These are phyloP conservation scores for Yamadazyma takamatsuzukensis DNA, from an alignment of 805 yeast genomes.

Conservation along the genomic window DNA sequence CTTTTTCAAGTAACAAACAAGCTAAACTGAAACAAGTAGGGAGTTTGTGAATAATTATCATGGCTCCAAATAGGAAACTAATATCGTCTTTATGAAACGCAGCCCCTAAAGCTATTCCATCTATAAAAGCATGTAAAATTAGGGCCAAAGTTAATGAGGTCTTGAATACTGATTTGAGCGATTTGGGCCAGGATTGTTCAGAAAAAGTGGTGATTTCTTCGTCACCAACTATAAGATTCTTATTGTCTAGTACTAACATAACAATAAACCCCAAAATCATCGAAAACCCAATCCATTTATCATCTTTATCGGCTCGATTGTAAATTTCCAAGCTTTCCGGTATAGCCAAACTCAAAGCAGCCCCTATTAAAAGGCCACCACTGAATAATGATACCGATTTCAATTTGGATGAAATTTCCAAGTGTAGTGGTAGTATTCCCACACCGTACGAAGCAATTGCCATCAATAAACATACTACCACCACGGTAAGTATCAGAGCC, in stretches of 20 bases:
- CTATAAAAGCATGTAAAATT: conserved; percentile 63
- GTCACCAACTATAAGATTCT: neutral
- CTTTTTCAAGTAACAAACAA: conserved; percentile 46
- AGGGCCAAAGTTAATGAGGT: conserved; percentile 59
- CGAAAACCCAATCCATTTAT: conserved; percentile 11
- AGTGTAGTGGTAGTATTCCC: conserved; percentile 10
- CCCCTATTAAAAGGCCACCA: conserved; percentile 12
- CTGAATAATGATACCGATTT: conserved; percentile 7
- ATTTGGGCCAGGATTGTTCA: neutral
- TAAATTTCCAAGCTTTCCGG: conserved; percentile 13
- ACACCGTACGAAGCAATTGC: conserved; percentile 10
- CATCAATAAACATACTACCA: conserved; percentile 11
- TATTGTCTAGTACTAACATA: conserved; percentile 1
- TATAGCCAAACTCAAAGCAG: conserved; percentile 12
- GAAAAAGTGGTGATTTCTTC: neutral
- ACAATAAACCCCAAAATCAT: conserved; percentile 10
- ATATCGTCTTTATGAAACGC: conserved; percentile 39
- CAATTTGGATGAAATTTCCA: conserved; percentile 7
- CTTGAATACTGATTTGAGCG: conserved; percentile 23
- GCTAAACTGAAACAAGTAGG: conserved; percentile 72
- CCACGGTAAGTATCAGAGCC: conserved; percentile 6
- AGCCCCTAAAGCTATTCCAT: conserved; percentile 71
- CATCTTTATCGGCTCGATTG: conserved; percentile 2
- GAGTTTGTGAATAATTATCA: conserved; percentile 66
- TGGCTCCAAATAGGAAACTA: conserved; percentile 48